These are phyloP conservation scores for Saccharomycopsis sp. DNA, from an alignment of 805 yeast species.

Conservation along the genomic window DNA sequence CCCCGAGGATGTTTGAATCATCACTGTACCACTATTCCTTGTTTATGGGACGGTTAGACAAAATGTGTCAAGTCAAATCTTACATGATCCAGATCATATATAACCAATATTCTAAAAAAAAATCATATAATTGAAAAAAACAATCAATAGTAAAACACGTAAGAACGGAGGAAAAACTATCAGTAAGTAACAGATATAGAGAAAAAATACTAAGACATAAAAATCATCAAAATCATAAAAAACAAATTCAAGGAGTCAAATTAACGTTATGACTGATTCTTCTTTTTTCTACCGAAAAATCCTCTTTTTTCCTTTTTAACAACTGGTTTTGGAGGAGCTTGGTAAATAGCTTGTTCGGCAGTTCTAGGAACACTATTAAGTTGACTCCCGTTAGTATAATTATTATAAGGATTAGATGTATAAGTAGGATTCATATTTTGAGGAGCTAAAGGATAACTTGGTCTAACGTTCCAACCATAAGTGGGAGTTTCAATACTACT, in stretches of 20 bases:
- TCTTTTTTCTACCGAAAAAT: constrained; percentile 64
- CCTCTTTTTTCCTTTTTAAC: constrained; percentile 65
- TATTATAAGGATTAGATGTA: constrained; percentile 6
- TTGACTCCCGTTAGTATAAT: constrained; percentile 1
- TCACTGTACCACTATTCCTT: too few relatives aligned
- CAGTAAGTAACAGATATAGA: neutral
- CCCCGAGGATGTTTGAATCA: too few relatives aligned
- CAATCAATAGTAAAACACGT: too few relatives aligned
- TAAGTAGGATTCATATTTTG: constrained; percentile 24
- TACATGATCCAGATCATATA: too few relatives aligned
- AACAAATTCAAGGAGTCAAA: neutral
- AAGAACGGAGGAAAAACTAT: too few relatives aligned
- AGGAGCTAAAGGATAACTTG: constrained; percentile 47
- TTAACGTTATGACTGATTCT: constrained; percentile 14
- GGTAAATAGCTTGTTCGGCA: constrained; percentile 33
- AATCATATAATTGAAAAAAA: too few relatives aligned
- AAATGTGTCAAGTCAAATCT: too few relatives aligned
- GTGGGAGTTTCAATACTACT: constrained; percentile 72
- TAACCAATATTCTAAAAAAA: too few relatives aligned
- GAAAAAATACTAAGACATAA: neutral
- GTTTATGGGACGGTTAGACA: too few relatives aligned
- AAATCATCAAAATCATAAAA: too few relatives aligned
- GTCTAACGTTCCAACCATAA: constrained; percentile 80
- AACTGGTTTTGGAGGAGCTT: constrained; percentile 36
- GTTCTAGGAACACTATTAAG: constrained; percentile 25